Evolutionary conservation across 768 basidiomycete genomes (phyloP), one percentile per base, ranked within the genome.

Genomic region (Suillus hirtellus): DNA sequence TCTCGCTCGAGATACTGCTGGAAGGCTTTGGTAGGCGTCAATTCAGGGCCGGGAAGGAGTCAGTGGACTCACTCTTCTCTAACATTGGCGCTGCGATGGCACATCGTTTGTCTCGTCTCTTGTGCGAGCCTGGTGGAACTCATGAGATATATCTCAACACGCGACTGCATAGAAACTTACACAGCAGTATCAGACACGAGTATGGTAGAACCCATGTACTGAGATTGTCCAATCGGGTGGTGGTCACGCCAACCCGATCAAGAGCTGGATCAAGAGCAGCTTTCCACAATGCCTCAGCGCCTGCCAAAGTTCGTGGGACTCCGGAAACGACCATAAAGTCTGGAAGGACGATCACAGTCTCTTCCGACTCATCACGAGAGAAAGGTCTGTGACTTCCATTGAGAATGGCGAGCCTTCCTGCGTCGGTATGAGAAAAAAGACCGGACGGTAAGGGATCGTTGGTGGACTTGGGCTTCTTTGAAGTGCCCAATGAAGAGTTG

Each of bases 51-150:
- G 34, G 10, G 40, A 42, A 40, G 17, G 10, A 38, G 21, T 40
- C 9, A 1, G 1, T 8, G 60, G 60, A 76, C 80, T 66, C 65
- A 91, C 91, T 83, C 68, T 89, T 82, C 71, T 90, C 89, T 40
- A 97, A 86, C 69, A 90, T 87, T 2, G 92, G 91, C 1, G 95
- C 94, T 11, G 91, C 87, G 52, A 98, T 89, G 31, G 86, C 85
- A 75, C 96, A 99, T 64, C 94, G 86, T 72, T 95, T 96, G 77
- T 98, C 96, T 38, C 96, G 82, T 69, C 85, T 86, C 77, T 95
- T 94, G 77, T 99, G 96, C 2, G 95, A 97, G 74, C 96, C 94
- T 96, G 70, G 38, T 12, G 47, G 42, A 2, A 37, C 43, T 11
- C 12, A 27, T 24, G 35, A 66, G 62, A 43, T 54, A 12, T 21